These are phyloP conservation scores for Penicillium ucsense DNA, from an alignment of 495 filamentous ascomycete genomes.

Conservation along the genomic window DNA sequence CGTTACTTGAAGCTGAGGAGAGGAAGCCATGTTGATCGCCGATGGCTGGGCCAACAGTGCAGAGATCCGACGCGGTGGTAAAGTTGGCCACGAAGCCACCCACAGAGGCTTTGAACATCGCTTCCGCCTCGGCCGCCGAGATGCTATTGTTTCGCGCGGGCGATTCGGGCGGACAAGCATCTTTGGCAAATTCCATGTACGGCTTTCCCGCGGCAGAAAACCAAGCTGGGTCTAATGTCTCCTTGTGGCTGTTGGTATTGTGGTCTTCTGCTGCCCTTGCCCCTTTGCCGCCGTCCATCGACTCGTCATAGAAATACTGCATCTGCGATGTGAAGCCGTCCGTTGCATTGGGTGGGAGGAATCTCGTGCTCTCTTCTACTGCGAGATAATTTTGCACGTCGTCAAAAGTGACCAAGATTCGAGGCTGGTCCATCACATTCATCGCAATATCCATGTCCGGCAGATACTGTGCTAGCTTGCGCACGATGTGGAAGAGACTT, in stretches of 20 bases:
- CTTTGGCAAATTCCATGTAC: constrained; percentile 53
- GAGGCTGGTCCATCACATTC: constrained; percentile 61
- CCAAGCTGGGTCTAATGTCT: constrained; percentile 12
- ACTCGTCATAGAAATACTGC: constrained; percentile 15
- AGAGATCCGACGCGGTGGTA: constrained; percentile 55
- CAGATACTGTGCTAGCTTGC: constrained; percentile 46
- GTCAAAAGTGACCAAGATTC: constrained; percentile 58
- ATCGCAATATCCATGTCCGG: constrained; percentile 66
- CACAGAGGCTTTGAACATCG: constrained; percentile 19
- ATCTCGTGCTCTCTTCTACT: constrained; percentile 40
- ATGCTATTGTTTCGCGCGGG: constrained; percentile 40
- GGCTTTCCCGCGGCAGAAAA: constrained; percentile 25
- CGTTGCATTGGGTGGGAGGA: constrained; percentile 22
- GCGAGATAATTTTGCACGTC: constrained; percentile 48
- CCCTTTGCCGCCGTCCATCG: too few relatives aligned
- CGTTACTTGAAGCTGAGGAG: constrained; percentile 49
- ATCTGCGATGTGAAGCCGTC: constrained; percentile 29
- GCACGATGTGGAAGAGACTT: constrained; percentile 49
- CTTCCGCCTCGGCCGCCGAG: constrained; percentile 23
- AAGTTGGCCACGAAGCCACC: constrained; percentile 59
- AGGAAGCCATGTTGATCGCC: constrained; percentile 60
- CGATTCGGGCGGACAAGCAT: constrained; percentile 51
- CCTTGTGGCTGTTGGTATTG: background rate
- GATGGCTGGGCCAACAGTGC: constrained; percentile 43
- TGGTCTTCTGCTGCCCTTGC: too few relatives aligned